Evolutionary conservation across 2,329 filamentous ascomycete genomes (phyloP).

Genomic region (Microdochium bolleyi): DNA sequence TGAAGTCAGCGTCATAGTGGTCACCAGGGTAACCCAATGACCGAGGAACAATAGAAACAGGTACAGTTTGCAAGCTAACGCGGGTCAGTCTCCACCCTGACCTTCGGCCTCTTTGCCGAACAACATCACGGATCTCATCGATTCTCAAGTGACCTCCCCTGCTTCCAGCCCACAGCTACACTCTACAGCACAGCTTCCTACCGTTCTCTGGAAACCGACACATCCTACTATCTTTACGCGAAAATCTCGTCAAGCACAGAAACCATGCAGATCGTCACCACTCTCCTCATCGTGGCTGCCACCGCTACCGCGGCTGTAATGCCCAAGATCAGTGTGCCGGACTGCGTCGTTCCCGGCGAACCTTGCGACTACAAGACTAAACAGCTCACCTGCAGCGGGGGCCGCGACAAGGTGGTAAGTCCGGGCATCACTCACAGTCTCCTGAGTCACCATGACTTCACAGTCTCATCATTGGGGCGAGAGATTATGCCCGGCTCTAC

Average conservation of each 20-base stretch:
- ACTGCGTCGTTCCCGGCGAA: not conserved
- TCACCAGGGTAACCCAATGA: too few relatives aligned
- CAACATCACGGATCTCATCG: too few relatives aligned
- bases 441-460: not conserved
- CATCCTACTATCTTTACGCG: too few relatives aligned
- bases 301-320: not conserved
- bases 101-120: too few relatives aligned
- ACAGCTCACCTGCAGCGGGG: not conserved
- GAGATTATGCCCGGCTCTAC: not conserved
- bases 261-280: not conserved
- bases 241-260: not conserved
- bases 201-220: too few relatives aligned
- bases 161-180: not conserved
- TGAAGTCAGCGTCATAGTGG: too few relatives aligned
- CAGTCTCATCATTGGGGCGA: not conserved
- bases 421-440: not conserved
- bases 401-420: not conserved
- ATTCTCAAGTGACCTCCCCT: not conserved
- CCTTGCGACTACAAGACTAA: not conserved
- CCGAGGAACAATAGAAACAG: too few relatives aligned
- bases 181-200: not conserved
- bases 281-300: not conserved
- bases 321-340: too few relatives aligned
- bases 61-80: too few relatives aligned
- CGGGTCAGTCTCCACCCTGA: too few relatives aligned